Base-by-base conservation (phyloP, 164 flowering plant species). In the Berberis vulgaris region DNA sequence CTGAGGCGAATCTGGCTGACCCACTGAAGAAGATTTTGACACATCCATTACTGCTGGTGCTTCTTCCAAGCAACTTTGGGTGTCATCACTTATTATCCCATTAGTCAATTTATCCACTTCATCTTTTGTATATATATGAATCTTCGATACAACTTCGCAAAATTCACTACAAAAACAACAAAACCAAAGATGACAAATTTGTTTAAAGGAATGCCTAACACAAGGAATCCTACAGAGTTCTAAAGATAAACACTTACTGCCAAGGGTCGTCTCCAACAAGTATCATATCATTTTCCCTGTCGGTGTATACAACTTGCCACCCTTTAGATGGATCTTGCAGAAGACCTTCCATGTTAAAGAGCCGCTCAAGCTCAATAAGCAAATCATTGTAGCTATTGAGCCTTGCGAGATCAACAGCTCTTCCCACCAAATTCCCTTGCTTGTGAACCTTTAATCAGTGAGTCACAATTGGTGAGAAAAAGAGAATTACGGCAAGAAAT, bases 221-320 rank as follows among this genome's bases (percentile, higher is more conserved):
- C 26, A 26, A 26, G 26, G 26, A 26, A 26, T 26, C 26, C 26
- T 26, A 26, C 26, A 26, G 26, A 26, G 26, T 52, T 7, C n/a
- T 3, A 3, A 13, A 57, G 6, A 57, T 2, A 52, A 67, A 69
- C 0, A 81, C 98, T 89, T 74, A 93, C 98, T 77, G 76, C 98
- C 98, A 93, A 45, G 98, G 97, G 47, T 88, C 87, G 76, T 93
- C 98, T 3, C 98, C 98, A 39, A 87, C 93, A 13, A 85, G 86
- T 91, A 92, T 85, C 72, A 86, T 74, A 69, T 92, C 98, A 62
- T 86, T 76, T 67, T 93, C 97, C 49, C 81, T 80, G 70, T 89
- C 98, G 2, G 93, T 93, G 77, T 86, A 93, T 73, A 89, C 76
- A 64, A 93, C 78, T 41, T 79, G 80, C 98, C 98, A 93, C 41